Evolutionary conservation across 192 early-diverging fungal genomes (phyloP), one percentile per base, ranked within the genome.

Genomic region (Geranomyces michiganensis): DNA sequence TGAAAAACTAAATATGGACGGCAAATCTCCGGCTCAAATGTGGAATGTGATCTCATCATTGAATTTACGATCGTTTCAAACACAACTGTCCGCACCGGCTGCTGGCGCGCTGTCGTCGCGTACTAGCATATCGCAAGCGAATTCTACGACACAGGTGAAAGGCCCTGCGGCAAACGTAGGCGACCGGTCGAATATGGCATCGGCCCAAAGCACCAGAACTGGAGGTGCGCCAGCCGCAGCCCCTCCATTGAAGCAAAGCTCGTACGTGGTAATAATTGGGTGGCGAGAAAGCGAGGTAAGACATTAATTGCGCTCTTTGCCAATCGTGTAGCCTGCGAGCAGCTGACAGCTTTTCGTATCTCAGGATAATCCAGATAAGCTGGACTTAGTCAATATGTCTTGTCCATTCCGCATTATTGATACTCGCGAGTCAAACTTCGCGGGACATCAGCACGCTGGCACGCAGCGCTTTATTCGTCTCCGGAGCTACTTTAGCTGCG

Each of bases 401-500:
- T 75, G 56, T 61, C 73, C 60, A 1, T 81, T 78, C 59, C 72
- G 82, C 10, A 29, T 78, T 14, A 46, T 75, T 1, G 77, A 78
- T 43, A 71, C 78, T 5, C 68, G 65, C 21, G 80, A 81, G 30
- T 48, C 60, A 41, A 62, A 21, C 32, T 0, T 12, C 17, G 24
- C 22, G 13, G 22, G 49, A 17, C 44, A 67, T 65, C 44, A 19
- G 36, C 30, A 44, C 49, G 65, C 13, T 59, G 60, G n/a, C 33
- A 9, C 66, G 26, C 53, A 55, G 24, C 66, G 66, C 21, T 17
- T 79, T 30, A 47, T 79, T 22, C 21, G 62, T 22, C 14, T 79
- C 24, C 43, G 69, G 17, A 67, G 81, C 32, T 80, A 77, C 47
- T 81, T 77, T 55, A 71, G 72, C n/a, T 82, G 78, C 63, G 73